Percentiles rank a stretch among this genome's conserved stretches.
phyloP scores from a whole-genome alignment of 345 rosid species.

The Eucalyptus erythrocorys region DNA sequence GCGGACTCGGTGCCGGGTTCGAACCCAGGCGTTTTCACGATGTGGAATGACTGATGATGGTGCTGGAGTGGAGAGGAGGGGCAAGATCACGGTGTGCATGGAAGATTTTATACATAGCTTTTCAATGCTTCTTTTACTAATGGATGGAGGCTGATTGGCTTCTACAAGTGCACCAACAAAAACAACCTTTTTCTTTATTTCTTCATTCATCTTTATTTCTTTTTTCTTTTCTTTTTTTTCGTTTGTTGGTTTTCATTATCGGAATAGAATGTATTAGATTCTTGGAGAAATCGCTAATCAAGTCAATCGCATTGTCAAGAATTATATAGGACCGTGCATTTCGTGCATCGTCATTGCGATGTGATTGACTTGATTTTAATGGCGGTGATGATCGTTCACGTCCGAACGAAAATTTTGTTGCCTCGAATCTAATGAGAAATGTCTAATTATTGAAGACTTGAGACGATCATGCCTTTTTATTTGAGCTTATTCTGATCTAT shows the following conservation, averaged over 20 bases:
- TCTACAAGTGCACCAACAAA: neutral
- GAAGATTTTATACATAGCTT: neutral
- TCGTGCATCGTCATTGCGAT: neutral
- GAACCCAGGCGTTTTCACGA: slow-evolving; percentile 65
- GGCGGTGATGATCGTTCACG: neutral
- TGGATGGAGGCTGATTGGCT: neutral
- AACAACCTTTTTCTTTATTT: neutral
- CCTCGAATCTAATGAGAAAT: neutral
- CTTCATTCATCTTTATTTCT: neutral
- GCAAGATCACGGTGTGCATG: neutral
- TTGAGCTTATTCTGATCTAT: neutral
- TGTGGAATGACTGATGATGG: slow-evolving; percentile 67
- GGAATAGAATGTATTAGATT: neutral
- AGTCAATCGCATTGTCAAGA: neutral
- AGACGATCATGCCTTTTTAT: neutral
- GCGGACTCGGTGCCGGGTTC: slow-evolving; percentile 65
- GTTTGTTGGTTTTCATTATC: neutral
- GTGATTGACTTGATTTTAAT: neutral
- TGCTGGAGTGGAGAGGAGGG: neutral
- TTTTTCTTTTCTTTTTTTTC: accelerated
- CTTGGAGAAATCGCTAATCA: neutral
- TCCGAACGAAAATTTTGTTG: neutral
- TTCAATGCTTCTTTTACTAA: neutral
- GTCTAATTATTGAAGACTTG: neutral
- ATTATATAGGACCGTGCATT: neutral